Conservation (phyloP, 371 early-diverging fungal species). For the Apophysomyces ossiformis region DNA sequence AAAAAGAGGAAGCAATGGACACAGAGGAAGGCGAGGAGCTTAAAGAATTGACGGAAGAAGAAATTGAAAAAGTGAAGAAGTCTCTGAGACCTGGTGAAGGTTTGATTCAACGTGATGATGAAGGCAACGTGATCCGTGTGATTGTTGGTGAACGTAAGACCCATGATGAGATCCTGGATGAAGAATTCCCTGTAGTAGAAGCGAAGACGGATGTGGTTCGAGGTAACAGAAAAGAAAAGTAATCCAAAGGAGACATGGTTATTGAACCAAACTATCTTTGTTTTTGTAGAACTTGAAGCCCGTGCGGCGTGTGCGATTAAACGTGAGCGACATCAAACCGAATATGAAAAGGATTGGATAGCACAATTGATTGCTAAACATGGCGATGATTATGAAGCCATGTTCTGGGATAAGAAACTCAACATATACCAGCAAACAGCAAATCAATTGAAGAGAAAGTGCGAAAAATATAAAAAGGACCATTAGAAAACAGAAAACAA, state of each 20-base stretch:
- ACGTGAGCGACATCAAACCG: slow-evolving; percentile 62
- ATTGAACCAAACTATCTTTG: background rate
- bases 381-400: slow-evolving; percentile 82
- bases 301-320: slow-evolving; percentile 59
- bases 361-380: slow-evolving; percentile 75
- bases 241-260: background rate
- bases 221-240: slow-evolving; percentile 23
- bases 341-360: slow-evolving; percentile 68
- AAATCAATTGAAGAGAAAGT: slow-evolving; percentile 78
- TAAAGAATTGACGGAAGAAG: slow-evolving; percentile 57
- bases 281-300: slow-evolving; percentile 52
- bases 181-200: slow-evolving; percentile 50
- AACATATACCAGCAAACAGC: slow-evolving; percentile 84
- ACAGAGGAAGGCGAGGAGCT: slow-evolving; percentile 43
- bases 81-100: slow-evolving; percentile 68
- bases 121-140: slow-evolving; percentile 79
- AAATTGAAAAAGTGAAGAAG: slow-evolving; percentile 51
- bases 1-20: slow-evolving; percentile 30
- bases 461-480: slow-evolving; percentile 26
- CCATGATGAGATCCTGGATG: slow-evolving; percentile 64
- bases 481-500: background rate
- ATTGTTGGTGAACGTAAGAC: slow-evolving; percentile 63
- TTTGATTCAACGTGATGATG: slow-evolving; percentile 83
- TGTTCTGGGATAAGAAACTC: slow-evolving; percentile 87
- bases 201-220: slow-evolving; percentile 71